Conservation (phyloP, 768 basidiomycete genomes). For the Hygrocybe punicea region DNA sequence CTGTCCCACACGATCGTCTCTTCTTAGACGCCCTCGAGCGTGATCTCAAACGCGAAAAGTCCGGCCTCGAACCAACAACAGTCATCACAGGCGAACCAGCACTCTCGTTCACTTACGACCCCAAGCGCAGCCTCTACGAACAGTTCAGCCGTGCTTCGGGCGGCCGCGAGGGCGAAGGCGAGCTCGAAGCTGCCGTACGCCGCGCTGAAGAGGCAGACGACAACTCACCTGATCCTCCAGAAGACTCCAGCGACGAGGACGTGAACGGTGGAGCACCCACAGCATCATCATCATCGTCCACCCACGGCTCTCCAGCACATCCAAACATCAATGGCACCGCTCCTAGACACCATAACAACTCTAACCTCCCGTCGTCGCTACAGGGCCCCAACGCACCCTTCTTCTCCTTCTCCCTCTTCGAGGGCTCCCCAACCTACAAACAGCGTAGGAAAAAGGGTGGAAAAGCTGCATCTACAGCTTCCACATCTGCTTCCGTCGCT, state of each 20-base stretch:
- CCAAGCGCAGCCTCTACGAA: constrained; percentile 80
- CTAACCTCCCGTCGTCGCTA: background rate
- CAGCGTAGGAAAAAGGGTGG: constrained; percentile 71
- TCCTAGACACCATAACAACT: background rate
- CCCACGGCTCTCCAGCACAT: too few relatives aligned
- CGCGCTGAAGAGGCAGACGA: constrained; percentile 31
- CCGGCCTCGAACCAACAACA: constrained; percentile 84
- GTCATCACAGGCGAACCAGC: constrained; percentile 73
- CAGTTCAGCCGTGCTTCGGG: constrained; percentile 64
- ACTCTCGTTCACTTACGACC: constrained; percentile 83
- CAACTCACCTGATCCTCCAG: constrained; percentile 19
- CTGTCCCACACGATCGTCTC: constrained; percentile 93
- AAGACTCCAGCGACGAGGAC: constrained; percentile 1
- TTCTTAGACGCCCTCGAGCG: constrained; percentile 96
- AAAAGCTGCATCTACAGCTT: constrained; percentile 14
- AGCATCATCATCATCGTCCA: background rate
- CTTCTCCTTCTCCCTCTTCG: constrained; percentile 71
- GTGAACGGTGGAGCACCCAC: background rate
- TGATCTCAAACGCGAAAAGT: constrained; percentile 93
- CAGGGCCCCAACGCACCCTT: constrained; percentile 51
- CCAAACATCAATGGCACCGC: too few relatives aligned
- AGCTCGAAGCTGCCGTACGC: constrained; percentile 36
- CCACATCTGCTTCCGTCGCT: background rate
- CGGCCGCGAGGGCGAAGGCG: constrained; percentile 41
- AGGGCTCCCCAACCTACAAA: constrained; percentile 86